Percentiles rank a stretch among this genome's conserved stretches.
These are phyloP conservation scores for Neonectria faginata DNA, from an alignment of 2,329 filamentous ascomycete species.

Conservation along the genomic window DNA sequence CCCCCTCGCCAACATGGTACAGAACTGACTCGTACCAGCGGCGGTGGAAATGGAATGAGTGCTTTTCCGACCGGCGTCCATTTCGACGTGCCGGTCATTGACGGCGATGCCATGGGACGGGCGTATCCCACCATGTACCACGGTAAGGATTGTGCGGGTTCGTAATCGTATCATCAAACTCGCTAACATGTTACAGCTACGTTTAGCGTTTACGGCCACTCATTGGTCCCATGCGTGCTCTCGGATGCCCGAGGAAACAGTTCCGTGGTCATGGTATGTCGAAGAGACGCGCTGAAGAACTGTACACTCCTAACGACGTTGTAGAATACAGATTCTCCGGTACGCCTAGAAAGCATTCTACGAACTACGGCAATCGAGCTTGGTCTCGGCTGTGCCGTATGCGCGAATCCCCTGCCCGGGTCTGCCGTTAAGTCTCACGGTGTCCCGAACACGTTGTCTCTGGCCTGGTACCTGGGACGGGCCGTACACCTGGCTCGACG, in stretches of 20 bases:
- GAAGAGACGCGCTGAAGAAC: rapidly evolving
- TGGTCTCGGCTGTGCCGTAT: conserved; percentile 53
- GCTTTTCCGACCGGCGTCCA: conserved; percentile 49
- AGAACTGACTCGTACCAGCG: conserved; percentile 39
- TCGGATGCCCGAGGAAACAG: conserved; percentile 53
- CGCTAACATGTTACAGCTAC: conserved; percentile 43
- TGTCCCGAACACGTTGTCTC: conserved; percentile 60
- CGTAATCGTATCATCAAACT: rapidly evolving
- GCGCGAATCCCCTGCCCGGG: conserved; percentile 49
- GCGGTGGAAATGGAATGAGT: conserved; percentile 55
- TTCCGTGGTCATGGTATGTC: conserved; percentile 46
- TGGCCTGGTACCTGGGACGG: conserved; percentile 67
- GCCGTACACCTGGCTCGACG: conserved; percentile 50
- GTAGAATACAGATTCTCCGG: conserved; percentile 50
- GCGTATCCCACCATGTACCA: conserved; percentile 55
- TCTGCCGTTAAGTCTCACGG: conserved; percentile 49
- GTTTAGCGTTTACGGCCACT: conserved; percentile 54
- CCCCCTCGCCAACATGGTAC: rapidly evolving
- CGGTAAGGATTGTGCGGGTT: conserved; percentile 33
- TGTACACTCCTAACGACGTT: not conserved
- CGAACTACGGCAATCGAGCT: conserved; percentile 53
- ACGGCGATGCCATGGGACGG: conserved; percentile 54
- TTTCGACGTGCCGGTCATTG: conserved; percentile 53
- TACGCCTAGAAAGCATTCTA: conserved; percentile 52
- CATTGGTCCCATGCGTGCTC: conserved; percentile 52